Evolutionary conservation across 78 protist species (phyloP).

Genomic region (Corallochytrium limacisporum): DNA sequence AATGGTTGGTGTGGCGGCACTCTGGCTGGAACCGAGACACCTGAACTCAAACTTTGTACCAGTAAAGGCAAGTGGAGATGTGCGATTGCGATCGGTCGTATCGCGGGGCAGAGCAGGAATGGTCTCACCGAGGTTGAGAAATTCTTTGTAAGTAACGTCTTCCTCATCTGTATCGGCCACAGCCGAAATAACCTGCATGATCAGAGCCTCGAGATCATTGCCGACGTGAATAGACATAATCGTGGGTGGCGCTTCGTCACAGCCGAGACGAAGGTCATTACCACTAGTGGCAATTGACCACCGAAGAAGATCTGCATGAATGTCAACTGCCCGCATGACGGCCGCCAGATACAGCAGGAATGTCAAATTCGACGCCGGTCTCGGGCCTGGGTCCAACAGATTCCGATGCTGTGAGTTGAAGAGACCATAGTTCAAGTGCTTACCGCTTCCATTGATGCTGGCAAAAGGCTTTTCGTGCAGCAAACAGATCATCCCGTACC

Average conservation of each 20-base stretch:
- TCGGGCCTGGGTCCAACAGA: no score
- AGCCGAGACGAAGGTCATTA: constrained; percentile 87
- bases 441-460: constrained; percentile 79
- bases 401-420: not conserved
- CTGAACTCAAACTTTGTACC: constrained; percentile 81
- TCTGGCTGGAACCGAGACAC: constrained; percentile 74
- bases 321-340: constrained; percentile 34
- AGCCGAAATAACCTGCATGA: not conserved
- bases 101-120: constrained; percentile 44
- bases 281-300: constrained; percentile 58
- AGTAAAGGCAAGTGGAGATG: constrained; percentile 84
- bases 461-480: constrained; percentile 88
- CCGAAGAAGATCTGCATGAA: constrained; percentile 61
- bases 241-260: constrained; percentile 89
- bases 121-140: not conserved
- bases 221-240: constrained; percentile 84
- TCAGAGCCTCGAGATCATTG: constrained; percentile 24
- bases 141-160: not conserved
- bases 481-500: constrained; percentile 51
- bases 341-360: constrained; percentile 50
- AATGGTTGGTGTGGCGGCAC: constrained; percentile 26
- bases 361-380: no score
- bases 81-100: constrained; percentile 83
- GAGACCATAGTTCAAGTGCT: constrained; percentile 67
- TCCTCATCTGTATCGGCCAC: not conserved